A percentile compares a stretch with the other conserved stretches of the same genome.
Conservation (phyloP, 495 filamentous ascomycete genomes). For the Wilcoxina mikolae region DNA sequence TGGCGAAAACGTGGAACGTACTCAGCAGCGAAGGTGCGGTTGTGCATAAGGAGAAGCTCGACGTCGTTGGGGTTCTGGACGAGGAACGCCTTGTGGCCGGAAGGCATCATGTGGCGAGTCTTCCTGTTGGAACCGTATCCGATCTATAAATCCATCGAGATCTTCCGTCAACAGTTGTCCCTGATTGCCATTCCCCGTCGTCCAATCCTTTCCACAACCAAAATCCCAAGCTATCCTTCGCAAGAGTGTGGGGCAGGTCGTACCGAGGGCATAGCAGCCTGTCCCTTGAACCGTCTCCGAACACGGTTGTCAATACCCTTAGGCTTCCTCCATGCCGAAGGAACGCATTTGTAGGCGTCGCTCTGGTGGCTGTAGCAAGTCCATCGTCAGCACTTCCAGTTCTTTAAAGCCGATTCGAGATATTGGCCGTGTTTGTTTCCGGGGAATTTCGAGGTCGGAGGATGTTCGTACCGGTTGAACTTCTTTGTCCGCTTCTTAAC, state of each 20-base stretch:
- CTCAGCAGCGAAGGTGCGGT: slow-evolving; percentile 96
- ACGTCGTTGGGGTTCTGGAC: slow-evolving; percentile 91
- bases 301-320: slow-evolving; percentile 90
- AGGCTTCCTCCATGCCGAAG: slow-evolving; percentile 86
- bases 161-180: not conserved
- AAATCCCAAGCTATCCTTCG: not conserved
- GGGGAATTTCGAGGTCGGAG: not conserved
- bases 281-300: slow-evolving; percentile 76
- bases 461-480: slow-evolving; percentile 25
- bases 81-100: slow-evolving; percentile 98
- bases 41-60: slow-evolving; percentile 98
- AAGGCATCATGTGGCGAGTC: slow-evolving; percentile 96
- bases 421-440: not conserved
- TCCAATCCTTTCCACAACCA: not conserved
- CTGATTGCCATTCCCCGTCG: not conserved
- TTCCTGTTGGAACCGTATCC: slow-evolving; percentile 97
- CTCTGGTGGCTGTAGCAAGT: slow-evolving; percentile 65
- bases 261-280: slow-evolving; percentile 95
- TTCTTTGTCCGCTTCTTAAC: slow-evolving; percentile 68
- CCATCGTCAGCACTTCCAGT: slow-evolving; percentile 30
- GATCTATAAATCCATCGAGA: slow-evolving; percentile 48
- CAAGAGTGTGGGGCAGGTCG: slow-evolving; percentile 31
- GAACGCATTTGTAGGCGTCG: slow-evolving; percentile 85
- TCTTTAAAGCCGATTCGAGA: slow-evolving; percentile 12
- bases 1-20: slow-evolving; percentile 38